Percentiles rank a stretch among this genome's conserved stretches.
phyloP scores from a whole-genome alignment of 495 filamentous ascomycete species.

The Penicillium verhagenii region DNA sequence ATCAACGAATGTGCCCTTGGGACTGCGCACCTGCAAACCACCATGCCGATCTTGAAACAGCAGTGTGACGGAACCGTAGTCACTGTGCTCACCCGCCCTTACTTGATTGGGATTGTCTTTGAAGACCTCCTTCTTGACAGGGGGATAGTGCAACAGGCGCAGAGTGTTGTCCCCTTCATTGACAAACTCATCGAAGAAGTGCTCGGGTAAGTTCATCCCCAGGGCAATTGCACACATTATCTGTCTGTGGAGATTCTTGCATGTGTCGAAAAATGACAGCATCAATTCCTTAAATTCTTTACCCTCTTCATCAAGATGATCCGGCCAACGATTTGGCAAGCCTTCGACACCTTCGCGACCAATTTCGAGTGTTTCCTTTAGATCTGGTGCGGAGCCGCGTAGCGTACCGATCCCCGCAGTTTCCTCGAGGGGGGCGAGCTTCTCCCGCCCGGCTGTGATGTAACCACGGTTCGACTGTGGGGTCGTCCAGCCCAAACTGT shows the following conservation, averaged over 20 bases:
- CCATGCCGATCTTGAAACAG: slow-evolving; percentile 86
- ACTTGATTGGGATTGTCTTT: slow-evolving; percentile 69
- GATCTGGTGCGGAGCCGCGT: slow-evolving; percentile 62
- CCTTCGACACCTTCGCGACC: slow-evolving; percentile 68
- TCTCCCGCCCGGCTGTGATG: slow-evolving; percentile 71
- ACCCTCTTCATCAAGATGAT: slow-evolving; percentile 58
- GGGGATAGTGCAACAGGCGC: slow-evolving; percentile 85
- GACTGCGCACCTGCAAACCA: slow-evolving; percentile 79
- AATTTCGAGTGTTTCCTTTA: slow-evolving; percentile 85
- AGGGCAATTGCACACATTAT: slow-evolving; percentile 89
- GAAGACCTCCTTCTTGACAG: slow-evolving; percentile 67
- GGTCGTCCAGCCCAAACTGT: slow-evolving; percentile 65
- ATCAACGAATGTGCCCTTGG: slow-evolving; percentile 75
- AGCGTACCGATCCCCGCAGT: slow-evolving; percentile 57
- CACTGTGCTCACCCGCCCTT: slow-evolving; percentile 80
- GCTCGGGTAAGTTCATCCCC: slow-evolving; percentile 70
- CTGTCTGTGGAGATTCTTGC: slow-evolving; percentile 70
- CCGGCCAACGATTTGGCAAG: slow-evolving; percentile 80
- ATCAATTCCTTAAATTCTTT: slow-evolving; percentile 69
- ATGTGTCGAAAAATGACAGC: slow-evolving; percentile 67
- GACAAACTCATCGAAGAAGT: slow-evolving; percentile 76
- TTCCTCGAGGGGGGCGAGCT: slow-evolving; percentile 61
- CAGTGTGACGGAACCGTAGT: slow-evolving; percentile 85
- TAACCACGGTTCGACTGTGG: slow-evolving; percentile 80
- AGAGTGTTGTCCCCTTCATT: slow-evolving; percentile 79